Percentiles rank a stretch among this genome's conserved stretches.
Evolutionary conservation across 352 stramenopile genomes (phyloP).

Genomic region (Phytophthora capsici): DNA sequence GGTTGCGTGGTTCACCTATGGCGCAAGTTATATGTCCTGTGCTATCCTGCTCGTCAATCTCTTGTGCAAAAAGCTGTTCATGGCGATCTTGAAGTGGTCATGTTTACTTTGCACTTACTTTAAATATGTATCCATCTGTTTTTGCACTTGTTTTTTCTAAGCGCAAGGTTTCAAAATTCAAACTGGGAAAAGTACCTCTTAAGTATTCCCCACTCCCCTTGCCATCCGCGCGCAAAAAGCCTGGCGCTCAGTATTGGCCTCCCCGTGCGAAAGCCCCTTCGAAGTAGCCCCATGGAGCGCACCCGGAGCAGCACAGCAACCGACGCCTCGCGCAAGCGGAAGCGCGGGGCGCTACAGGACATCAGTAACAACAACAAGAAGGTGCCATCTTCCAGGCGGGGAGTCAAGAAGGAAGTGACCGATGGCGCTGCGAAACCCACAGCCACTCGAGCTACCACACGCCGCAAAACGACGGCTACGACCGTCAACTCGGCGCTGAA

Average conservation of each 20-base stretch:
- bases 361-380: slow-evolving; percentile 82
- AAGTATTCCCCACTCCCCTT: slow-evolving; percentile 4
- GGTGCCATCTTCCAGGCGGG: slow-evolving; percentile 9
- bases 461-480: slow-evolving; percentile 19
- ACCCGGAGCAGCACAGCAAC: slow-evolving; percentile 15
- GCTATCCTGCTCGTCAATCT: too few relatives aligned
- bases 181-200: slow-evolving; percentile 13
- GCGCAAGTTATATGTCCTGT: too few relatives aligned
- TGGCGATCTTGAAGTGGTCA: background rate
- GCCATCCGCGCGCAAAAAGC: slow-evolving; percentile 28
- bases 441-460: slow-evolving; percentile 8
- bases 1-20: too few relatives aligned
- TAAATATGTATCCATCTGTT: slow-evolving; percentile 1
- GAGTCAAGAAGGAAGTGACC: slow-evolving; percentile 33
- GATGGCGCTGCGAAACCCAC: slow-evolving; percentile 8
- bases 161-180: slow-evolving; percentile 30
- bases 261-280: background rate
- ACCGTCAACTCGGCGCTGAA: slow-evolving; percentile 39
- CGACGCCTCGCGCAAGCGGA: slow-evolving; percentile 69
- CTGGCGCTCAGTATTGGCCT: slow-evolving; percentile 12
- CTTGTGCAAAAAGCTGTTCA: background rate
- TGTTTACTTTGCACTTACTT: slow-evolving; percentile 11
- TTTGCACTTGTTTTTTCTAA: slow-evolving; percentile 22
- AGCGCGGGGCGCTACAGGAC: slow-evolving; percentile 79
- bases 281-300: slow-evolving; percentile 25